These are phyloP conservation scores for Nemania sp. DNA, from an alignment of 2,329 filamentous ascomycete genomes.

Conservation along the genomic window DNA sequence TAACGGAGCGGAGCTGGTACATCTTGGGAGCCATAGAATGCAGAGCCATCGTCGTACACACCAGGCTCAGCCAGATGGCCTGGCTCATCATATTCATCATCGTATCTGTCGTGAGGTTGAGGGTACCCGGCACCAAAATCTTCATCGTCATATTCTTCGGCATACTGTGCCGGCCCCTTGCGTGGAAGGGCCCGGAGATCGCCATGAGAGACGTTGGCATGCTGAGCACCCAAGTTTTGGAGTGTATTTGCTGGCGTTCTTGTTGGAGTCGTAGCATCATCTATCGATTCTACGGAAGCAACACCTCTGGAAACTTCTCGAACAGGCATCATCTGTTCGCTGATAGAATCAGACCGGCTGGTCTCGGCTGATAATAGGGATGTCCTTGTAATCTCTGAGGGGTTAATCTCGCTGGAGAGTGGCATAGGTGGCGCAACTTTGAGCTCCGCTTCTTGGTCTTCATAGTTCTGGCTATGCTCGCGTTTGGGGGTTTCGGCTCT, in stretches of 20 bases:
- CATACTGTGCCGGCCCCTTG: slow-evolving; percentile 47
- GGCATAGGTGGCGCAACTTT: slow-evolving; percentile 79
- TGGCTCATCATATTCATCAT: slow-evolving; percentile 52
- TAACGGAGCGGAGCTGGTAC: slow-evolving; percentile 68
- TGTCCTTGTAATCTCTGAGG: slow-evolving; percentile 84
- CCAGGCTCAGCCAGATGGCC: slow-evolving; percentile 42
- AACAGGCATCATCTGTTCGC: slow-evolving; percentile 63
- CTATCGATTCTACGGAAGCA: slow-evolving; percentile 61
- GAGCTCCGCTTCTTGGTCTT: slow-evolving; percentile 57
- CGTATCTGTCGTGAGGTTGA: slow-evolving; percentile 41
- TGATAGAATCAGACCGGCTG: slow-evolving; percentile 71
- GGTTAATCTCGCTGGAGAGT: slow-evolving; percentile 81
- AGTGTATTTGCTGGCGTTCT: slow-evolving; percentile 55
- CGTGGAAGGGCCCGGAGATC: slow-evolving; percentile 61
- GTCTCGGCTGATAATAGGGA: slow-evolving; percentile 85
- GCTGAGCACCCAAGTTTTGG: slow-evolving; percentile 68
- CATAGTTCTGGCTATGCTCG: slow-evolving; percentile 51
- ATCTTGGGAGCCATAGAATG: slow-evolving; percentile 63
- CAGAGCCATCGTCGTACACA: slow-evolving; percentile 49
- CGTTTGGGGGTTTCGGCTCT: slow-evolving; percentile 57
- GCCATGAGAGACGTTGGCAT: slow-evolving; percentile 66
- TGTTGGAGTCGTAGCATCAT: slow-evolving; percentile 63
- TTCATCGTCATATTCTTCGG: slow-evolving; percentile 55
- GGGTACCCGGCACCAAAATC: slow-evolving; percentile 50
- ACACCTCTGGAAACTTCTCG: slow-evolving; percentile 67